Evolutionary conservation across 2,329 filamentous ascomycete species (phyloP), one percentile per base, ranked within the genome.

Genomic region (Neurospora crassa): DNA sequence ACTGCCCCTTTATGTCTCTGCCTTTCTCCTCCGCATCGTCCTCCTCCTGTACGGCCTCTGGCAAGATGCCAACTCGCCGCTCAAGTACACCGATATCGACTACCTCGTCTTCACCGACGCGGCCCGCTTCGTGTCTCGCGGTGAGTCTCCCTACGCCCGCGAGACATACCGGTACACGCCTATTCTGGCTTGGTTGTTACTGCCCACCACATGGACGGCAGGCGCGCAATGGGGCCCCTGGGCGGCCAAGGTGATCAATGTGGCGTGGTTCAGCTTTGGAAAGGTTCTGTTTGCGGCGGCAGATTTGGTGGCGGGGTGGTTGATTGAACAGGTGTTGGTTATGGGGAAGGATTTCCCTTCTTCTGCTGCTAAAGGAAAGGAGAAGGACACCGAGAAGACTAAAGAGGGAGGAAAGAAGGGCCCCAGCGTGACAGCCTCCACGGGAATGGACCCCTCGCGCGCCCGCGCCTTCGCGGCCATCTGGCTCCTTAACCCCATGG

Each of bases 31-130:
- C 34, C 92, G 96, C 73, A 79, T 88, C 6, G 80, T 84, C 41
- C 89, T 99, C 74, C 87, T 98, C 68, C 79, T 96, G 77, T 98
- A 98, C 80, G 95, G 96, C 72, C 88, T 93, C 73, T 94, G 92
- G 85, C 96, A 99, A 83, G 96, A 99, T 82, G 91, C 93, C 72
- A 87, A 94, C 82, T 96, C 94, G 8, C 90, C 95, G 16, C 83
- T 99, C 78, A 98, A 98, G 83, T 99, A 98, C 84, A 99, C 96
- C 69, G 96, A 99, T 82, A 97, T 99, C 77, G 96, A 99, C 85
- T 99, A 99, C 82, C 90, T 94, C 75, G 96, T 99, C 80, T 99
- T 99, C 84, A 98, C 96, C 68, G 95, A 98, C 80, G 96, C 96
- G 37, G 89, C 96, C 2, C 91, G 92, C 74, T 95, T 92, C 81